Base-by-base conservation (phyloP, 331 rosid genomes). In the Acacia concinna region DNA sequence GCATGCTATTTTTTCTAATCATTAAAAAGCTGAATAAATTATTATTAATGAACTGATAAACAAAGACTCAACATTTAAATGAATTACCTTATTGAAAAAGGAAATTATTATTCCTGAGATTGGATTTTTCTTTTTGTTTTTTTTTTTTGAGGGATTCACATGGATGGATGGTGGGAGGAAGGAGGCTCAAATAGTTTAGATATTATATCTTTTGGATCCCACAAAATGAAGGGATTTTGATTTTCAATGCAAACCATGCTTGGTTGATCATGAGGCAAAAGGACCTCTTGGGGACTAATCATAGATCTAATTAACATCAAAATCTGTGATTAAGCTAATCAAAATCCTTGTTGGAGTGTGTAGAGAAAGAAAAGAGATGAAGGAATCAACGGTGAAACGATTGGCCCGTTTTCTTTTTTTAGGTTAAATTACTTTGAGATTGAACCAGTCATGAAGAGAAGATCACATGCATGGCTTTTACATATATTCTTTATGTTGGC, bases 381-480 rank as follows among this genome's bases (percentile, higher is more conserved):
- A 25, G 66, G 20, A 9, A 59, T 59, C 66, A 25, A 27, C 3
- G 1, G 14, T 12, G 10, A 14, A 30, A 62, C n/a, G 65, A 63
- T 38, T 25, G 40, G 68, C n/a, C 34, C n/a, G n/a, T n/a, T n/a
- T n/a, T n/a, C n/a, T n/a, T n/a, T n/a, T 12, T 73, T 80, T 41
- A 21, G 44, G 54, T 54, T 21, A n/a, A 8, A 37, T 18, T 7
- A 31, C 31, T 41, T 68, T 57, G 4, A 27, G 71, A 64, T 30
- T 17, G 30, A 77, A 66, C 27, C 6, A 20, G 46, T 68, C 78
- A 81, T 81, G 82, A 37, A 69, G 49, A 81, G 82, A 46, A 69
- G 49, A 81, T 77, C 78, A 68, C 81, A 77, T 73, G 88, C 75
- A 28, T 44, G 31, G 15, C 41, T 44, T 38, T 70, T 44, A 47